Evolutionary conservation across 306 rosid genomes (phyloP).

Genomic region (Erythrophleum fordii): DNA sequence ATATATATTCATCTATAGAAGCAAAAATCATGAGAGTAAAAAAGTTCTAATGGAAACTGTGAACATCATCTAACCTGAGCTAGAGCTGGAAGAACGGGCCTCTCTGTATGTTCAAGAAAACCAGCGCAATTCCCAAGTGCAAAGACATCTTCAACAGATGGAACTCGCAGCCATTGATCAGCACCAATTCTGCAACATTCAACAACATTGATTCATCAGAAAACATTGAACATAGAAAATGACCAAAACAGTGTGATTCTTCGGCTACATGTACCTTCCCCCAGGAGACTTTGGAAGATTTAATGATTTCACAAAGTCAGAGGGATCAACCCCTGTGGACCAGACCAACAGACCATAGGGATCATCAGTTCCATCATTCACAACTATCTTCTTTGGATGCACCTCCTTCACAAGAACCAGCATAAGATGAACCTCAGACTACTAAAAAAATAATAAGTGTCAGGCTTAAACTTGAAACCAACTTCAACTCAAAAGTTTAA

Average conservation of each 20-base stretch:
- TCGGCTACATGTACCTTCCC: slow-evolving; percentile 65
- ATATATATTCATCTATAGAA: not conserved
- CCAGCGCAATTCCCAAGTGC: slow-evolving; percentile 98
- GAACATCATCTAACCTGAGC: slow-evolving; percentile 74
- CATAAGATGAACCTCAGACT: slow-evolving; percentile 78
- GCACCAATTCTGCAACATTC: slow-evolving; percentile 74
- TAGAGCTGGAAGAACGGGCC: slow-evolving; percentile 92
- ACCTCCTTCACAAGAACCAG: slow-evolving; percentile 89
- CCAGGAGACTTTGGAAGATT: slow-evolving; percentile 82
- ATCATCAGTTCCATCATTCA: slow-evolving; percentile 80
- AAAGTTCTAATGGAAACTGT: not conserved
- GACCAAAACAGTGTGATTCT: not conserved
- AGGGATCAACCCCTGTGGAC: slow-evolving; percentile 98
- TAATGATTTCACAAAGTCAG: slow-evolving; percentile 73
- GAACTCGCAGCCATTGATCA: slow-evolving; percentile 91
- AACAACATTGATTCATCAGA: not conserved
- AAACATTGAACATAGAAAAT: slow-evolving; percentile 4
- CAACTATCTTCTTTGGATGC: slow-evolving; percentile 66
- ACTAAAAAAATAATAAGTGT: slow-evolving; percentile 30
- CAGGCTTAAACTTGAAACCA: slow-evolving; percentile 21
- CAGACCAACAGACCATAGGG: slow-evolving; percentile 95
- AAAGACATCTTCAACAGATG: slow-evolving; percentile 88
- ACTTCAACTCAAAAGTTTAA: slow-evolving; percentile 19
- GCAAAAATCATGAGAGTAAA: not conserved
- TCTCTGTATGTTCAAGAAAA: slow-evolving; percentile 86